These are phyloP conservation scores for Penicillium psychrofluorescens DNA, from an alignment of 495 filamentous ascomycete species.

Conservation along the genomic window DNA sequence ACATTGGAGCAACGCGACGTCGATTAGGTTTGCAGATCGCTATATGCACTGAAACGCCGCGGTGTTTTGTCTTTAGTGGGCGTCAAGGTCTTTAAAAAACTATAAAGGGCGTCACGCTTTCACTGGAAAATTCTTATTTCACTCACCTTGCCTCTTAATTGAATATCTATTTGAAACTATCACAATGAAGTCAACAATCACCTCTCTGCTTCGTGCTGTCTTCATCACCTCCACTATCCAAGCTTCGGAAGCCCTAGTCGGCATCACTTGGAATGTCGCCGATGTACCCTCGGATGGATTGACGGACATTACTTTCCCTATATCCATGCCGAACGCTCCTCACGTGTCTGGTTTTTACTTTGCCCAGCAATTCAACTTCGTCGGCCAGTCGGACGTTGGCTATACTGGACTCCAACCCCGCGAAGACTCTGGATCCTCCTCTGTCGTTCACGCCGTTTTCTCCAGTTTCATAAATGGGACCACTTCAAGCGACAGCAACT, in stretches of 20 bases:
- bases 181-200: conserved; percentile 9
- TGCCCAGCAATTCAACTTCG: conserved; percentile 22
- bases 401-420: conserved; percentile 24
- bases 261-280: conserved; percentile 10
- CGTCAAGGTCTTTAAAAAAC: not conserved
- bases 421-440: conserved; percentile 1
- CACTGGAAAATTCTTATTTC: not conserved
- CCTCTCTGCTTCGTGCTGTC: conserved; percentile 1
- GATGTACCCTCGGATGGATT: conserved; percentile 8
- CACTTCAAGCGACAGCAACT: conserved; percentile 12
- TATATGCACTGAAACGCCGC: conserved; percentile 1
- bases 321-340: conserved; percentile 15
- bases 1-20: not conserved
- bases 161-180: not conserved
- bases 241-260: conserved; percentile 13
- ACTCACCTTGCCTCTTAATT: not conserved
- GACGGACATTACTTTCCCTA: conserved; percentile 20
- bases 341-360: conserved; percentile 20
- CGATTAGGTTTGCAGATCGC: conserved; percentile 9
- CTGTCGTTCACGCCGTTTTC: conserved; percentile 22
- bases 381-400: conserved; percentile 10
- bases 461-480: conserved; percentile 21
- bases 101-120: not conserved
- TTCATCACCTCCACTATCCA: conserved; percentile 7
- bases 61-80: conserved; percentile 9